phyloP scores from a whole-genome alignment of 441 rosid species.

The Hura crepitans region DNA sequence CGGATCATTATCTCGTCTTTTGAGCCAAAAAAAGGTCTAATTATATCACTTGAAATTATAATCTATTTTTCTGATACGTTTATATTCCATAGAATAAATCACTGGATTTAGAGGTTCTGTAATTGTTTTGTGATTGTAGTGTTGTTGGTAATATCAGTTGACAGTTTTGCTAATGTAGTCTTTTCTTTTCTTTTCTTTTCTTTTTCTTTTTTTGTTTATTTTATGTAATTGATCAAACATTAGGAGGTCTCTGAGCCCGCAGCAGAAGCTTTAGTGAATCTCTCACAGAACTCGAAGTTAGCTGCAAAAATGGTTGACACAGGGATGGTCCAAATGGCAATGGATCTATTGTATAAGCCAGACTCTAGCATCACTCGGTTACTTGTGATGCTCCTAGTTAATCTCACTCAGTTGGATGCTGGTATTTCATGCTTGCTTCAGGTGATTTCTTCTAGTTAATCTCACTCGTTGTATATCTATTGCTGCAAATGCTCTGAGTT shows the following conservation, averaged over 20 bases:
- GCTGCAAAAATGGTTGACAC: slow-evolving; percentile 58
- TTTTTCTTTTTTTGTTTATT: background rate
- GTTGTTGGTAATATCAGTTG: background rate
- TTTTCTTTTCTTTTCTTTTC: no score
- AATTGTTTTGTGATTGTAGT: background rate
- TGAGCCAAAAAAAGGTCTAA: slow-evolving; percentile 61
- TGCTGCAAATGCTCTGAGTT: slow-evolving; percentile 1
- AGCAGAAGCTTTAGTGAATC: slow-evolving; percentile 80
- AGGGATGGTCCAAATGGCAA: slow-evolving; percentile 54
- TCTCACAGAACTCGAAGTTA: slow-evolving; percentile 63
- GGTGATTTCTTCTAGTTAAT: slow-evolving; percentile 37
- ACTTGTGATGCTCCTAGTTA: slow-evolving; percentile 85
- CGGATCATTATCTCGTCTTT: slow-evolving; percentile 55
- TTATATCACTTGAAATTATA: background rate
- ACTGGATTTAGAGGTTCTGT: background rate
- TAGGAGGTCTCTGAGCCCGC: slow-evolving; percentile 91
- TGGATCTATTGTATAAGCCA: slow-evolving; percentile 68
- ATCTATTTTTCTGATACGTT: background rate
- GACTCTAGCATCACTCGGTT: slow-evolving; percentile 49
- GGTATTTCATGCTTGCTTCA: slow-evolving; percentile 82
- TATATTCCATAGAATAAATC: background rate
- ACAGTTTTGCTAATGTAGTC: background rate
- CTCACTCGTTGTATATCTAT: no score
- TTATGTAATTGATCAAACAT: slow-evolving; percentile 7
- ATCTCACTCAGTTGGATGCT: slow-evolving; percentile 70